Evolutionary conservation across 169 alveolate species (phyloP), one percentile per base, ranked within the genome.

Genomic region (Babesia divergens): DNA sequence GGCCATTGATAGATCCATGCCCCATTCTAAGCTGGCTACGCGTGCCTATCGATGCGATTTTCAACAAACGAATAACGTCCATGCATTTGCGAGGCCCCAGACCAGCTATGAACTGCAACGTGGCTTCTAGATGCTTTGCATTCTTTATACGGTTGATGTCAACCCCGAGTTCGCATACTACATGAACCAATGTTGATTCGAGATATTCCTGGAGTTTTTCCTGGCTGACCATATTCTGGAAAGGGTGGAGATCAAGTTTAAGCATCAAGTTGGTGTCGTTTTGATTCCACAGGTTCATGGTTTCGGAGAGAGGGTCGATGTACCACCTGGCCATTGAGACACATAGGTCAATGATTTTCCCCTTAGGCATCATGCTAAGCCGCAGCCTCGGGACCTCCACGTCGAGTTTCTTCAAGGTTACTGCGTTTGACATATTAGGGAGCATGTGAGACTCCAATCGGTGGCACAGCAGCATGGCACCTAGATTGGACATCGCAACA

Each of bases 231-330:
- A 76, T 52, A 52, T 71, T 47, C 59, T 90, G 94, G 51, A 90
- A 64, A 50, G 90, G 91, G 68, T 90, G 94, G 28, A 84, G 74
- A 49, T 82, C 71, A 6, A 86, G 68, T 68, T 82, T 86, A 18
- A 90, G 80, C 55, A 90, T 65, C 24, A 43, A 65, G 74, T 84
- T 90, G 32, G 62, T 53, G 37, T 62, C 84, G 28, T 65, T 54
- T 7, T 65, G 92, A 24, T 65, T 65, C 90, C 92, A 90, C 26
- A 90, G 80, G 47, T 83, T 77, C 40, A 84, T 22, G 31, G 81
- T 43, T 49, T 82, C 94, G 14, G 84, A 31, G 18, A 82, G 55
- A 5, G 93, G 90, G 40, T 86, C 87, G 46, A 75, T 86, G 42
- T 84, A 67, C 47, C 46, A 72, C 22, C 90, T 70, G 37, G 84